Evolutionary conservation across 106 monocot genomes (phyloP).

Genomic region (Dendrobium chrysotoxum): DNA sequence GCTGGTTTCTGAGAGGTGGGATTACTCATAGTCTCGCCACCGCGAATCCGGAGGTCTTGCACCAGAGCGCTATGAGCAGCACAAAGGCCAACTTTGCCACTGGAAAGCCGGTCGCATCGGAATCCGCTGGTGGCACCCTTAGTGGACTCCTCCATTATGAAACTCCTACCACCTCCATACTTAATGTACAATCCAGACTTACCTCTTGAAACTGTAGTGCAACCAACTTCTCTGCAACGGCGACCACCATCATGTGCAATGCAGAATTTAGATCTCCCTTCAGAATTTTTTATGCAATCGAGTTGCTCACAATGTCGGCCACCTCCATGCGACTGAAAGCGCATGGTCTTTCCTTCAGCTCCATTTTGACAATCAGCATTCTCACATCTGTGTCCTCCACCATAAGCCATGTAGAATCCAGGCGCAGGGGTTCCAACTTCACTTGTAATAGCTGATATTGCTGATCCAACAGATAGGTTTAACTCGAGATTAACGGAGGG

Average conservation of each 20-base stretch:
- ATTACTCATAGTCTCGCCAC: conserved; percentile 22
- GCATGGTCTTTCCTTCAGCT: conserved; percentile 46
- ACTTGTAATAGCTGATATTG: conserved; percentile 36
- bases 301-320: conserved; percentile 37
- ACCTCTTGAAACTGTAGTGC: conserved; percentile 39
- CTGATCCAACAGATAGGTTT: conserved; percentile 37
- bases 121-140: conserved; percentile 36
- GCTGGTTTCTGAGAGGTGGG: neutral
- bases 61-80: conserved; percentile 32
- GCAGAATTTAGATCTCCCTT: conserved; percentile 46
- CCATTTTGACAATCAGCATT: conserved; percentile 39
- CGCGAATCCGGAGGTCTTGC: conserved; percentile 42
- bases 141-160: conserved; percentile 32
- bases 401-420: conserved; percentile 44
- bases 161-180: conserved; percentile 55
- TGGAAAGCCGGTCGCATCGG: conserved; percentile 35
- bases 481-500: conserved; percentile 30
- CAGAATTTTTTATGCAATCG: conserved; percentile 53
- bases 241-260: conserved; percentile 53
- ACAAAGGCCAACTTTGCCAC: conserved; percentile 35
- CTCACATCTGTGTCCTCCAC: conserved; percentile 46
- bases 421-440: neutral
- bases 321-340: conserved; percentile 51
- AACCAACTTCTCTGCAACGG: conserved; percentile 24
- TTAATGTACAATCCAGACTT: conserved; percentile 57